Evolutionary conservation across 1,284 basidiomycete genomes (phyloP).

Genomic region (Porogramme epimiltina): DNA sequence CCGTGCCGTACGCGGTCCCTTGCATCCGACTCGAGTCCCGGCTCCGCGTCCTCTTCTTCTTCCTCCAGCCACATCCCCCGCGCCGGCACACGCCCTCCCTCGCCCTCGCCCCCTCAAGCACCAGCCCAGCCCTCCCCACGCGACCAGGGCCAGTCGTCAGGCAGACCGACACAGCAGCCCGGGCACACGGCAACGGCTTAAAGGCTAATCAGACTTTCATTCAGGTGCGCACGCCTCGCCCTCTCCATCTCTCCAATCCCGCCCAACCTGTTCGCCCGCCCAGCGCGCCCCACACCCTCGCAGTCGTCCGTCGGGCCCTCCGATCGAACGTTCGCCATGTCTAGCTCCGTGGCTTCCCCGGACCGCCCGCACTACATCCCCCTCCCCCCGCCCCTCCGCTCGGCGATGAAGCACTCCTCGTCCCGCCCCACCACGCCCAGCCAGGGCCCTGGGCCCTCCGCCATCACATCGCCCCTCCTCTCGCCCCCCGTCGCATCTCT

Average conservation of each 20-base stretch:
- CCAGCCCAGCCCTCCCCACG: too few species aligned
- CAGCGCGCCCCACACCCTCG: neutral
- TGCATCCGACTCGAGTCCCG: too few species aligned
- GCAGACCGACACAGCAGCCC: too few species aligned
- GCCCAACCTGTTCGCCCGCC: neutral
- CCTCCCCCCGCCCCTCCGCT: conserved; percentile 41
- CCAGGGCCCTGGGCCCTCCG: neutral
- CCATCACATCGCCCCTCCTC: conserved; percentile 13
- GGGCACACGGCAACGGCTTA: too few species aligned
- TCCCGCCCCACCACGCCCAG: conserved; percentile 31
- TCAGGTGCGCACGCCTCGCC: too few species aligned
- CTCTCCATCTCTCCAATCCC: too few species aligned
- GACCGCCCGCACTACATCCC: conserved; percentile 30
- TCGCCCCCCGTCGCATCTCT: conserved; percentile 18
- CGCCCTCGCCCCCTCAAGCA: too few species aligned
- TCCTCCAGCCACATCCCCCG: neutral
- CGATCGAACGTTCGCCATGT: neutral
- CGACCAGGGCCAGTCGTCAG: too few species aligned
- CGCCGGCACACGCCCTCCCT: too few species aligned
- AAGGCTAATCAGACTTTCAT: neutral
- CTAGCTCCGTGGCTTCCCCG: conserved; percentile 23
- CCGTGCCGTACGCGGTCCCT: too few species aligned
- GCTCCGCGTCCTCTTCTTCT: too few species aligned
- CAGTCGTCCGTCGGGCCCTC: neutral
- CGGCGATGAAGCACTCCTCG: conserved; percentile 49